These are phyloP conservation scores for Mycena amicta DNA, from an alignment of 768 basidiomycete genomes.

Conservation along the genomic window DNA sequence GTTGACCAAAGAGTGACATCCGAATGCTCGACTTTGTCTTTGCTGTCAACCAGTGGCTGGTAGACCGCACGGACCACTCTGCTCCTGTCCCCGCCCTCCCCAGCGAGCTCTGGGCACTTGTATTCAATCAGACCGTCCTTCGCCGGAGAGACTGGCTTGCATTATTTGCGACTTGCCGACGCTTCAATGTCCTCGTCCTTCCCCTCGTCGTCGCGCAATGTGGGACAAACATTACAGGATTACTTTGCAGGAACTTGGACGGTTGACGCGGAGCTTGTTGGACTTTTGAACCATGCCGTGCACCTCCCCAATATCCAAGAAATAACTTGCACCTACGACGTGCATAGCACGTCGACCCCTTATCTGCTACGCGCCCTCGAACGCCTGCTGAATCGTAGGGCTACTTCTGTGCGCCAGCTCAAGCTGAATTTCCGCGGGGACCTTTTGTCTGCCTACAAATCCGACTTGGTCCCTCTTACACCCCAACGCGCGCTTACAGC, in stretches of 20 bases:
- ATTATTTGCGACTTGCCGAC: slow-evolving; percentile 8
- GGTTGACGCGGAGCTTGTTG: slow-evolving; percentile 5
- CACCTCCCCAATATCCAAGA: slow-evolving; percentile 2
- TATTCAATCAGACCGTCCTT: slow-evolving; percentile 9
- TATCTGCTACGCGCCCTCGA: slow-evolving; percentile 6
- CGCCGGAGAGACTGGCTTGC: slow-evolving; percentile 4
- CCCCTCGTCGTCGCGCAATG: slow-evolving; percentile 7
- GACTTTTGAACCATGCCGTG: slow-evolving; percentile 4
- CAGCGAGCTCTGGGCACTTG: slow-evolving; percentile 14
- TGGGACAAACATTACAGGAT: neutral
- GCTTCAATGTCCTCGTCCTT: slow-evolving; percentile 14
- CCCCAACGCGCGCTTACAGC: slow-evolving; percentile 14
- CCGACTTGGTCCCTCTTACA: slow-evolving; percentile 9
- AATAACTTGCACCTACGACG: slow-evolving; percentile 12
- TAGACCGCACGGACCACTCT: neutral
- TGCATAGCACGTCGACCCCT: slow-evolving; percentile 4
- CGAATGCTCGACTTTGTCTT: slow-evolving; percentile 1
- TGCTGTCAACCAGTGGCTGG: slow-evolving; percentile 9
- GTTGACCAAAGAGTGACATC: neutral
- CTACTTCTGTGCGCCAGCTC: slow-evolving; percentile 1
- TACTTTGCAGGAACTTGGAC: slow-evolving; percentile 2
- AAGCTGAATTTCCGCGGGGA: slow-evolving; percentile 16
- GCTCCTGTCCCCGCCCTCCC: slow-evolving; percentile 1
- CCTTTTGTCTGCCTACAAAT: slow-evolving; percentile 16
- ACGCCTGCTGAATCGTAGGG: neutral